Percentiles rank a stretch among this genome's conserved stretches.
phyloP scores from a whole-genome alignment of 1,139 yeast genomes.

The Debaryomyces udenii region DNA sequence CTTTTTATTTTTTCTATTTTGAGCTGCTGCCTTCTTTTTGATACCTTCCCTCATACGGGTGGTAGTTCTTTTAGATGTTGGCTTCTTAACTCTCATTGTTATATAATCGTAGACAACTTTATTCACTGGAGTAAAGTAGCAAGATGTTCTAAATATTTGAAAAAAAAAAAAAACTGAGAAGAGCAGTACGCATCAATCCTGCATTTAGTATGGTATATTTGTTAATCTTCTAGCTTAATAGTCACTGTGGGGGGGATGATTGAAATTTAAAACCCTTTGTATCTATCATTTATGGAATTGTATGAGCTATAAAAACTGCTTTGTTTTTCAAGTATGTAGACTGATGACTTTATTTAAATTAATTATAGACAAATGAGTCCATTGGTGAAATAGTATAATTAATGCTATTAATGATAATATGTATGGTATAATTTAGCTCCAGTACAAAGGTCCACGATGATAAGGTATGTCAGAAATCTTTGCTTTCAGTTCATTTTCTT shows the following conservation, averaged over 20 bases:
- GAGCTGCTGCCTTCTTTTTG: conserved; percentile 93
- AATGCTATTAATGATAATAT: too few relatives aligned
- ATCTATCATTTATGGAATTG: too few relatives aligned
- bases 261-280: neutral
- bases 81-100: conserved; percentile 59
- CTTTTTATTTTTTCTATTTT: conserved; percentile 82
- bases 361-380: too few relatives aligned
- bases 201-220: neutral
- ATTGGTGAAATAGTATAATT: too few relatives aligned
- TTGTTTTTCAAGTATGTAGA: too few relatives aligned
- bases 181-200: conserved; percentile 2
- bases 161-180: conserved; percentile 7
- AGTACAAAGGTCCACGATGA: neutral
- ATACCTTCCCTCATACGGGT: conserved; percentile 96
- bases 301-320: too few relatives aligned
- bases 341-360: too few relatives aligned
- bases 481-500: neutral
- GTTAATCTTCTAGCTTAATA: neutral
- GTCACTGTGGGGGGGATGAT: neutral
- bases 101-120: too few relatives aligned
- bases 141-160: neutral
- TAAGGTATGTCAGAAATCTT: neutral
- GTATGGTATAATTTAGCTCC: too few relatives aligned
- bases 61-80: conserved; percentile 80
- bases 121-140: neutral